Evolutionary conservation across 2,329 filamentous ascomycete genomes (phyloP).

Genomic region (Venturia asperata): DNA sequence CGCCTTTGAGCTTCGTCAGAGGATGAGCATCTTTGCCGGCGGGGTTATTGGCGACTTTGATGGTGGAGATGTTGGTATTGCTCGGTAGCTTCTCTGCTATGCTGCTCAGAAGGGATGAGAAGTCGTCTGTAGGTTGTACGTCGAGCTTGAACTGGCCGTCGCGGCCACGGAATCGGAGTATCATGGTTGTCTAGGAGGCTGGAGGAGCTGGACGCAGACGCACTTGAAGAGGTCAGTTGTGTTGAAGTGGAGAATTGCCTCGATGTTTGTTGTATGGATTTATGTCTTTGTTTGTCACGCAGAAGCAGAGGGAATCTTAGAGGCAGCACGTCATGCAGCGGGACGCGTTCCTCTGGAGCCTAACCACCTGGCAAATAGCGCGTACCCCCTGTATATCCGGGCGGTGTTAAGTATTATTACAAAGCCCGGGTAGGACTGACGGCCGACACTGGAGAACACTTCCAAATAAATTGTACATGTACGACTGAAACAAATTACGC

Average conservation of each 20-base stretch:
- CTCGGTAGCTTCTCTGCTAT: constrained; percentile 55
- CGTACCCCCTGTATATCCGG: not conserved
- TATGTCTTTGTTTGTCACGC: constrained; percentile 4
- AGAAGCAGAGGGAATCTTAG: not conserved
- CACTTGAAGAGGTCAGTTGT: not conserved
- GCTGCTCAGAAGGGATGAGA: constrained; percentile 51
- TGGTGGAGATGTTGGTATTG: constrained; percentile 47
- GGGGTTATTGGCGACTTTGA: constrained; percentile 54
- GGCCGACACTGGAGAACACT: not conserved
- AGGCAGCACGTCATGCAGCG: constrained; percentile 3
- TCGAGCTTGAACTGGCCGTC: constrained; percentile 88
- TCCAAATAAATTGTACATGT: too few relatives aligned
- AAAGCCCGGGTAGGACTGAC: not conserved
- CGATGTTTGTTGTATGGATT: not conserved
- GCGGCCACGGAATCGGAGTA: constrained; percentile 80
- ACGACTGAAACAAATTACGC: too few relatives aligned
- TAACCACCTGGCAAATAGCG: constrained; percentile 1
- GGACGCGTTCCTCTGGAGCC: not conserved
- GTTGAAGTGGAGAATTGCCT: not conserved
- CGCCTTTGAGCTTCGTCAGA: constrained; percentile 45
- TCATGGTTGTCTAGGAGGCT: constrained; percentile 46
- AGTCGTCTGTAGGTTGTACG: constrained; percentile 66
- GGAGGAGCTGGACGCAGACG: not conserved
- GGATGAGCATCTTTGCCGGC: constrained; percentile 52
- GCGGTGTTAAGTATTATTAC: not conserved